Conservation (phyloP, 805 yeast species). For the Candida peoriensis region DNA sequence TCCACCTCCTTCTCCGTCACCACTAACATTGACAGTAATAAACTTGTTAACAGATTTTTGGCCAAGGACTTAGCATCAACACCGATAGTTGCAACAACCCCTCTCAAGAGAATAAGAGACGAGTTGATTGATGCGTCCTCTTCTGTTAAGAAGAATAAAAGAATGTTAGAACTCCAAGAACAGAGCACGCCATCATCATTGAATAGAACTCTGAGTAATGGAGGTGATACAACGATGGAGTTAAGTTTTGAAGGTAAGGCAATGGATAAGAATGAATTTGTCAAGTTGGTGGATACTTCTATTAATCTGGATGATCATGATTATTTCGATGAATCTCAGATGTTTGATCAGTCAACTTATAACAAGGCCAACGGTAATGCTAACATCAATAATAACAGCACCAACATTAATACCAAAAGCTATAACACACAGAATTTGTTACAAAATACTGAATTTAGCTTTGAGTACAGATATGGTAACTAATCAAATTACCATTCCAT, state of each 20-base stretch:
- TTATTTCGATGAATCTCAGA: conserved; percentile 1
- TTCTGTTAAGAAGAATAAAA: conserved; percentile 23
- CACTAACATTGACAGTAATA: neutral
- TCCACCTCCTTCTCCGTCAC: neutral
- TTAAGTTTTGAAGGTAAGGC: conserved; percentile 43
- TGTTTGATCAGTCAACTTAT: neutral
- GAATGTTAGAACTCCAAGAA: conserved; percentile 12
- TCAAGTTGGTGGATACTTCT: conserved; percentile 35
- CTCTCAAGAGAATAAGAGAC: conserved; percentile 25
- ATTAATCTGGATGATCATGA: conserved; percentile 18
- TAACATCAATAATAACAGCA: conserved; percentile 15
- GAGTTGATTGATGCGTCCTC: conserved; percentile 19
- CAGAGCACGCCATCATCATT: conserved; percentile 5
- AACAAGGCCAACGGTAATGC: conserved; percentile 4
- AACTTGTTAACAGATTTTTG: conserved; percentile 7
- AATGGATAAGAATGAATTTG: conserved; percentile 36
- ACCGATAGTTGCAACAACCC: too few species aligned
- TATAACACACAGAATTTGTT: too few species aligned
- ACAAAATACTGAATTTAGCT: conserved; percentile 20
- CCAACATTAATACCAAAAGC: conserved; percentile 20
- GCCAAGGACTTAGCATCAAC: conserved; percentile 11
- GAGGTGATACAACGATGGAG: conserved; percentile 28
- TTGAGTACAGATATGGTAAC: conserved; percentile 10
- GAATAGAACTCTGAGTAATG: conserved; percentile 8
- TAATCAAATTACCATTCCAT: neutral